Evolutionary conservation across 495 filamentous ascomycete species (phyloP).

Genomic region (Parmelia sp.): DNA sequence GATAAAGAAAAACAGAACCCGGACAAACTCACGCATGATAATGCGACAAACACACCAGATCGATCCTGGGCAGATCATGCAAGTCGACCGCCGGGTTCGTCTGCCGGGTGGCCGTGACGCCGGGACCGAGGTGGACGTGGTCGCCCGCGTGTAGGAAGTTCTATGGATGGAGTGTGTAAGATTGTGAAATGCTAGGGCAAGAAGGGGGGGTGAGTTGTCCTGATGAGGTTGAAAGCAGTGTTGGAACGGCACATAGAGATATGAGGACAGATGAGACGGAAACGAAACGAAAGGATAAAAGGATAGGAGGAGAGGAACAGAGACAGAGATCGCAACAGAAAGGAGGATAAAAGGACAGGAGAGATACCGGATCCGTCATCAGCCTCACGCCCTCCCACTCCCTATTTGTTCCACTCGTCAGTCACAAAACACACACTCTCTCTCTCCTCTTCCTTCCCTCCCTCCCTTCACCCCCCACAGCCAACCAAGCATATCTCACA

Average conservation of each 20-base stretch:
- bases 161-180: conserved; percentile 16
- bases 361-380: conserved; percentile 51
- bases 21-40: conserved; percentile 51
- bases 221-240: too few species aligned
- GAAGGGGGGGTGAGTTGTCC: too few species aligned
- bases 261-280: too few species aligned
- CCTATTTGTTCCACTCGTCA: conserved; percentile 23
- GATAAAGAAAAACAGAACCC: too few species aligned
- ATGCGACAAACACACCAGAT: conserved; percentile 57
- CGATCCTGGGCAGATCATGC: conserved; percentile 53
- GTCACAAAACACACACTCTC: not conserved
- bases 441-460: not conserved
- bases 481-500: too few species aligned
- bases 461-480: not conserved
- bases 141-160: conserved; percentile 67
- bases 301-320: not conserved
- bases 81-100: conserved; percentile 58
- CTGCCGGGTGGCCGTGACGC: conserved; percentile 40
- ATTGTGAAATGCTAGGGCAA: too few species aligned
- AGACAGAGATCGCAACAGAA: not conserved
- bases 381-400: conserved; percentile 58
- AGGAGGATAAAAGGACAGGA: too few species aligned
- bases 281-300: too few species aligned
- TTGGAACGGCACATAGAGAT: too few species aligned
- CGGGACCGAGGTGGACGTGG: conserved; percentile 61